Percentiles rank a stretch among this genome's conserved stretches.
phyloP scores from a whole-genome alignment of 2,329 filamentous ascomycete genomes.

The Torrubiellomyces zombiae region DNA sequence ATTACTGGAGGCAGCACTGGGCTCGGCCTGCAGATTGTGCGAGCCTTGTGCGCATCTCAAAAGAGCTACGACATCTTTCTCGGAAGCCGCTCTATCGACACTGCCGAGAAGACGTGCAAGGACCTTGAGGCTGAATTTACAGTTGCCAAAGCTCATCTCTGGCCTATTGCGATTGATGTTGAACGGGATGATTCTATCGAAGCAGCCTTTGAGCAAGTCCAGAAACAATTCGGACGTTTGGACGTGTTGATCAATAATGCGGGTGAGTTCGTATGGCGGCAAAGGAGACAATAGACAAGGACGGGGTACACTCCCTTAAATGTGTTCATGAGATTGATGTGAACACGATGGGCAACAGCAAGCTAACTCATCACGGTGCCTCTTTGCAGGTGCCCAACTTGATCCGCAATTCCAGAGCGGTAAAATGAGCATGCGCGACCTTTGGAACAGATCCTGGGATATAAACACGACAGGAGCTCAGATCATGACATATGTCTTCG shows the following conservation, averaged over 20 bases:
- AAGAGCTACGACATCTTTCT: constrained; percentile 38
- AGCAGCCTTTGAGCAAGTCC: constrained; percentile 24
- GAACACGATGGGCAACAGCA: too few relatives aligned
- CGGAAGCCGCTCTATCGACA: constrained; percentile 32
- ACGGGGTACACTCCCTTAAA: too few relatives aligned
- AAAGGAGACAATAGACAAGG: background rate
- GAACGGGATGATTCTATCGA: constrained; percentile 33
- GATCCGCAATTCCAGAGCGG: constrained; percentile 13
- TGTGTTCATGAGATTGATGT: too few relatives aligned
- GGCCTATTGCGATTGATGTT: constrained; percentile 34
- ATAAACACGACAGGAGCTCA: constrained; percentile 32
- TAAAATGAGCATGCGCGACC: constrained; percentile 17
- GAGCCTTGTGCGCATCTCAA: constrained; percentile 29
- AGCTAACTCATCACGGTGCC: too few relatives aligned
- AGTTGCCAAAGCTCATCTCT: constrained; percentile 27
- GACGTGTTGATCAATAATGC: constrained; percentile 43
- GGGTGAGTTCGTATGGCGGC: constrained; percentile 14
- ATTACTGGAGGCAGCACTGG: constrained; percentile 47
- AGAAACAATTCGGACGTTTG: constrained; percentile 23
- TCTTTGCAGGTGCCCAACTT: constrained; percentile 23
- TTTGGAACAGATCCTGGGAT: constrained; percentile 29
- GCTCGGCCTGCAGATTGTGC: constrained; percentile 41
- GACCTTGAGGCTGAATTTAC: constrained; percentile 19
- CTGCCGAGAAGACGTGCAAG: constrained; percentile 30
- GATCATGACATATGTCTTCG: constrained; percentile 20